A percentile compares a stretch with the other conserved stretches of the same genome.
phyloP scores from a whole-genome alignment of 2,329 filamentous ascomycete species.

The Penicillium sp. region DNA sequence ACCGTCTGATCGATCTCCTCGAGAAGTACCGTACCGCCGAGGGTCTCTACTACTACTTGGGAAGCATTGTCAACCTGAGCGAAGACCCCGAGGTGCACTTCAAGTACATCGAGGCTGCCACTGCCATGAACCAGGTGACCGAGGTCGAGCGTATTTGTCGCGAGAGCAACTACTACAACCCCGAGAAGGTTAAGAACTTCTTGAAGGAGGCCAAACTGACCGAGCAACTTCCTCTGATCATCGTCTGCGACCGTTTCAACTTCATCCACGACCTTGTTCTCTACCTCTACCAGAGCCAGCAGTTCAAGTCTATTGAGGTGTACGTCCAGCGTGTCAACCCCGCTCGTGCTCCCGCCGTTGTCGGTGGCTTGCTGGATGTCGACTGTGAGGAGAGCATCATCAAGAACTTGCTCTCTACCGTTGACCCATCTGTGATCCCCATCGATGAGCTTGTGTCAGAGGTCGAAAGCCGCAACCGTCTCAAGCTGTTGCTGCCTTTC shows the following conservation, averaged over 20 bases:
- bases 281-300: slow-evolving; percentile 97
- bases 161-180: slow-evolving; percentile 85
- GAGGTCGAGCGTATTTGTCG: slow-evolving; percentile 97
- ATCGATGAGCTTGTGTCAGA: slow-evolving; percentile 93
- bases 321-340: slow-evolving; percentile 98
- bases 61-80: slow-evolving; percentile 94
- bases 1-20: slow-evolving; percentile 84
- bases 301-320: slow-evolving; percentile 97
- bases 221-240: slow-evolving; percentile 94
- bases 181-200: slow-evolving; percentile 99
- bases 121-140: slow-evolving; percentile 86
- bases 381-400: slow-evolving; percentile 97
- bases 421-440: slow-evolving; percentile 80
- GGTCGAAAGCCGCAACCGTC: slow-evolving; percentile 91
- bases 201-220: slow-evolving; percentile 90
- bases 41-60: slow-evolving; percentile 96
- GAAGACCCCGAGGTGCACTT: slow-evolving; percentile 96
- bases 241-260: slow-evolving; percentile 99
- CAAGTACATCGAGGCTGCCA: slow-evolving; percentile 99
- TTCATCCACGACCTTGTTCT: slow-evolving; percentile 96
- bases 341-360: slow-evolving; percentile 82
- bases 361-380: slow-evolving; percentile 91
- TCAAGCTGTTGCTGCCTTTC: slow-evolving; percentile 95
- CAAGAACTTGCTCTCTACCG: slow-evolving; percentile 82
- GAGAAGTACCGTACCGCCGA: slow-evolving; percentile 98